A percentile compares a stretch with the other conserved stretches of the same genome.
Conservation (phyloP, 495 filamentous ascomycete species). For the Aspergillus sparsus region DNA sequence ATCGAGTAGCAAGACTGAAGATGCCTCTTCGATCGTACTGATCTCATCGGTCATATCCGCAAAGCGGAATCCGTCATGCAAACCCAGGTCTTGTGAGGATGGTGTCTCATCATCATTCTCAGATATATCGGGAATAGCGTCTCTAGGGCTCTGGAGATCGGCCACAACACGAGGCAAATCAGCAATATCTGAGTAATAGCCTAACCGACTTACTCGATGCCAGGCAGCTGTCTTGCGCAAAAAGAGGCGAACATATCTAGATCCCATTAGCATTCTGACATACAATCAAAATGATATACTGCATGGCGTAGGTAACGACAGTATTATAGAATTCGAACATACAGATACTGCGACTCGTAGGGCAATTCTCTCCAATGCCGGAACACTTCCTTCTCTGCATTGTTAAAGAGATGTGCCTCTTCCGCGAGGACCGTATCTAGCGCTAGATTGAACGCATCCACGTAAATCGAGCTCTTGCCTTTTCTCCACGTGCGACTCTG, state of each 20-base stretch:
- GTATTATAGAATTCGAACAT: conserved; percentile 31
- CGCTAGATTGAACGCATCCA: conserved; percentile 95
- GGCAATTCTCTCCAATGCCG: conserved; percentile 67
- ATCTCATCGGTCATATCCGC: conserved; percentile 77
- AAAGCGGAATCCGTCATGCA: conserved; percentile 65
- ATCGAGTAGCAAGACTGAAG: conserved; percentile 75
- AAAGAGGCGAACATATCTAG: conserved; percentile 87
- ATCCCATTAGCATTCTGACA: conserved; percentile 7
- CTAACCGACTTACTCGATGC: conserved; percentile 78
- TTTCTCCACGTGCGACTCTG: conserved; percentile 58
- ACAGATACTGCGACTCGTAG: conserved; percentile 94
- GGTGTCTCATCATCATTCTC: conserved; percentile 39
- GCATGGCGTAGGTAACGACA: no score
- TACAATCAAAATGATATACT: not conserved
- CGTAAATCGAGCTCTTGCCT: conserved; percentile 85
- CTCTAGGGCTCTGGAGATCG: conserved; percentile 49
- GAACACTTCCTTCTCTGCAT: conserved; percentile 78
- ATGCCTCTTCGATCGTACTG: conserved; percentile 80
- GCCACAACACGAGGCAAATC: conserved; percentile 66
- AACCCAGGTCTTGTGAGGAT: conserved; percentile 41
- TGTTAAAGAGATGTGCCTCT: conserved; percentile 83
- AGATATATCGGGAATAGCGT: conserved; percentile 32
- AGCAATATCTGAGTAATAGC: conserved; percentile 80
- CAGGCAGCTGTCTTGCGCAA: conserved; percentile 92
- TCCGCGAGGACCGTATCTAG: conserved; percentile 88